Evolutionary conservation across 352 stramenopile species (phyloP), one percentile per base, ranked within the genome.

Genomic region (Thalassiosira sp.): DNA sequence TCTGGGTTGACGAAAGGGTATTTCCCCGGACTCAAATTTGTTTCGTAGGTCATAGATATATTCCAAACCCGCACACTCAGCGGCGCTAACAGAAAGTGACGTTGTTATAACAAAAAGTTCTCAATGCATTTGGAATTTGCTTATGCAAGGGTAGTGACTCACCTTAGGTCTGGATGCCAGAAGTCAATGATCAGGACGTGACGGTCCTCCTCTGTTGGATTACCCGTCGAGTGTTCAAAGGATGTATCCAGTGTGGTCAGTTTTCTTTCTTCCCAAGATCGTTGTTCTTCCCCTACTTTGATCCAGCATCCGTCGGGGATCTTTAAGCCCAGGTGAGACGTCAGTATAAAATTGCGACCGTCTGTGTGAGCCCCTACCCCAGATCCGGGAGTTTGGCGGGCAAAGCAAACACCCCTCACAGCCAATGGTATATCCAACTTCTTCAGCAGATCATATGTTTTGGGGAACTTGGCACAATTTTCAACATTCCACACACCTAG

Each of bases 271-370:
- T 64, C 46, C 87, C 87, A 93, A 56, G 48, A 68, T 64, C 57
- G 27, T 67, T 79, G 25, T 74, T 89, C 75, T 49, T 77, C 75
- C 18, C 81, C 87, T 46, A 89, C 83, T 71, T 91, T 72, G 18
- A 93, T 91, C 85, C 85, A 93, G 45, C 82, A 90, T 31, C 72
- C 84, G 27, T 89, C 62, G 28, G 87, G 84, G 61, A 93, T 56
- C 40, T 85, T 84, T 25, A 94, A 75, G 56, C 90, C 91, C 53
- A 95, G 78, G 85, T 95, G 91, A 48, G 74, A 81, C 7, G 91
- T 95, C n/a, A 95, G 72, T 59, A 95, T 95, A 56, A 95, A 95
- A 71, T 95, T 95, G n/a, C 91, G 70, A n/a, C 89, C 91, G 75
- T 95, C 91, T 22, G 76, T 84, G 70, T 95, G 91, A 16, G 82